These are phyloP conservation scores for Microbotryum violaceum DNA, from an alignment of 1,284 basidiomycete species.

Conservation along the genomic window DNA sequence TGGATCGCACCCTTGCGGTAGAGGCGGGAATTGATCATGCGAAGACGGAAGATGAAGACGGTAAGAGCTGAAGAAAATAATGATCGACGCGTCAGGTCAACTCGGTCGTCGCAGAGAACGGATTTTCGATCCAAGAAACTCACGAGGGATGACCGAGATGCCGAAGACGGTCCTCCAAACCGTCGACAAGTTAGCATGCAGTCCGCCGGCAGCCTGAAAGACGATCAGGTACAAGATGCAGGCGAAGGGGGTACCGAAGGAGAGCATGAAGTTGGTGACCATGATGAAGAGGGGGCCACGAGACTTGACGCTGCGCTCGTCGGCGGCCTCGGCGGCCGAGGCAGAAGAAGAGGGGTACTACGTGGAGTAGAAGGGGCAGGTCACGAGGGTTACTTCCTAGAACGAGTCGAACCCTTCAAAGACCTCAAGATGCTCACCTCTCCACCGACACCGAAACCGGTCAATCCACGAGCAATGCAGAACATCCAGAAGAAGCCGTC, in stretches of 20 bases:
- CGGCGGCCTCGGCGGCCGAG: slow-evolving; percentile 61
- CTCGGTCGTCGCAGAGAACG: neutral
- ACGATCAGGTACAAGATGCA: slow-evolving; percentile 65
- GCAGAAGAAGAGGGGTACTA: slow-evolving; percentile 69
- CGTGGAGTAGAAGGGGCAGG: slow-evolving; percentile 39
- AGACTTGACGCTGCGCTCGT: slow-evolving; percentile 56
- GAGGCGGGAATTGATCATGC: slow-evolving; percentile 61
- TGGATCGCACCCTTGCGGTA: slow-evolving; percentile 61
- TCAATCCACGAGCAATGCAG: slow-evolving; percentile 62
- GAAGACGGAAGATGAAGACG: slow-evolving; percentile 63
- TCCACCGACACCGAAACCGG: slow-evolving; percentile 49
- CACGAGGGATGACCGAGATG: slow-evolving; percentile 56
- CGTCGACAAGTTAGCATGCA: slow-evolving; percentile 52
- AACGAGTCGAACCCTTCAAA: slow-evolving; percentile 46
- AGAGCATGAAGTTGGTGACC: slow-evolving; percentile 35
- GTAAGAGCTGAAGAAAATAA: slow-evolving; percentile 43
- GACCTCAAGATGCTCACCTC: slow-evolving; percentile 34
- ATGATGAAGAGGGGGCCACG: slow-evolving; percentile 63
- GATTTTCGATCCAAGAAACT: neutral
- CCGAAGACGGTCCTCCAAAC: slow-evolving; percentile 72
- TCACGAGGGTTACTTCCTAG: too few species aligned
- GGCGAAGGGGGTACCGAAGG: slow-evolving; percentile 60
- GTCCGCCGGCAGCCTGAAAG: slow-evolving; percentile 56
- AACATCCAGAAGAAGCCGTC: slow-evolving; percentile 66
- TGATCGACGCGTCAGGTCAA: too few species aligned